Percentiles rank a stretch among this genome's conserved stretches.
Conservation (phyloP, 306 rosid species). For the Casuarina cunninghamiana region DNA sequence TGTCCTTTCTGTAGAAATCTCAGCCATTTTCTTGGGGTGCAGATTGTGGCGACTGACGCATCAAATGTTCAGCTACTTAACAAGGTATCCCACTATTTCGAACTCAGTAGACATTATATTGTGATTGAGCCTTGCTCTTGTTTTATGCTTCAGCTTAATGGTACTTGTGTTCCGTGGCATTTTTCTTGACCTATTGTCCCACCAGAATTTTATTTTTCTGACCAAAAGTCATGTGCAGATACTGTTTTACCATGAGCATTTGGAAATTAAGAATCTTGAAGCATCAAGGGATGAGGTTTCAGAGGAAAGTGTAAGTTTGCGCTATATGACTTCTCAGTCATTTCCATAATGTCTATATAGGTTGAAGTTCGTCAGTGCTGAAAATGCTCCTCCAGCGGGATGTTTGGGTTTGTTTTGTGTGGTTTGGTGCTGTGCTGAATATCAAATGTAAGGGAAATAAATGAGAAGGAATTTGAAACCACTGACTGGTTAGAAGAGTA, state of each 20-base stretch:
- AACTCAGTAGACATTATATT: background rate
- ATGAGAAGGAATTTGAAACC: background rate
- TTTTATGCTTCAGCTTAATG: conserved; percentile 1
- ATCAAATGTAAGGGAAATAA: background rate
- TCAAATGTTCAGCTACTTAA: conserved; percentile 71
- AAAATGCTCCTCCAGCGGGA: background rate
- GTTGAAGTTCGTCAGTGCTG: background rate
- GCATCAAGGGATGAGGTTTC: conserved; percentile 40
- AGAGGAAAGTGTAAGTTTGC: conserved; percentile 51
- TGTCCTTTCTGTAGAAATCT: conserved; percentile 74
- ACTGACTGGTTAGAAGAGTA: background rate
- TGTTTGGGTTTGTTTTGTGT: too few species aligned
- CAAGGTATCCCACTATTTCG: conserved; percentile 42
- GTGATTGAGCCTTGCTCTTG: conserved; percentile 21
- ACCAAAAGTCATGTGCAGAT: conserved; percentile 45
- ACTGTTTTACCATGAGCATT: conserved; percentile 55
- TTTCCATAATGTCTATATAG: conserved; percentile 12
- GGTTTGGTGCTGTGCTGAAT: background rate
- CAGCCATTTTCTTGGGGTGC: conserved; percentile 68
- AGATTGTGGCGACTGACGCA: conserved; percentile 71
- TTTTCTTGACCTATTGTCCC: conserved; percentile 16
- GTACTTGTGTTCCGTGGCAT: conserved; percentile 7
- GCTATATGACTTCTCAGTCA: conserved; percentile 11
- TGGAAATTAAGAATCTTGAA: conserved; percentile 59
- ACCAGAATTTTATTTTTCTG: conserved; percentile 19